These are phyloP conservation scores for Ogataea philodendri DNA, from an alignment of 805 yeast genomes.

Conservation along the genomic window DNA sequence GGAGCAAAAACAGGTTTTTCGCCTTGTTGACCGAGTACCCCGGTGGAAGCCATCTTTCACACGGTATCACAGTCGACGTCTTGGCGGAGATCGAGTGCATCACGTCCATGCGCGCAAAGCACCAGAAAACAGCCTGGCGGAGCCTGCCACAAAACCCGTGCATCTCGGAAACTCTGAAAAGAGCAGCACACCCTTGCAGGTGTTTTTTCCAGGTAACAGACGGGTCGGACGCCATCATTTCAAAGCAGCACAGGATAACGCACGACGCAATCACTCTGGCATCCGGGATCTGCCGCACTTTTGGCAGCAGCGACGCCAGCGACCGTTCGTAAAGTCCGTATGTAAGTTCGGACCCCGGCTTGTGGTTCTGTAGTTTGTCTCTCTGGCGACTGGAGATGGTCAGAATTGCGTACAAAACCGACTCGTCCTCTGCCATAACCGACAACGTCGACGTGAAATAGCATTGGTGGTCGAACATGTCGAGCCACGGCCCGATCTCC, in stretches of 20 bases:
- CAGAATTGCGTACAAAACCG: constrained; percentile 17
- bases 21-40: constrained; percentile 23
- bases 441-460: constrained; percentile 25
- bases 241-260: constrained; percentile 36
- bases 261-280: constrained; percentile 23
- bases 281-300: constrained; percentile 18
- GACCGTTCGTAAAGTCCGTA: constrained; percentile 22
- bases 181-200: constrained; percentile 41
- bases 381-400: constrained; percentile 24
- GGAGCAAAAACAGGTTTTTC: constrained; percentile 23
- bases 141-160: constrained; percentile 38
- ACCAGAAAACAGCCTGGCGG: constrained; percentile 42
- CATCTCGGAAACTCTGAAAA: constrained; percentile 37
- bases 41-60: constrained; percentile 37
- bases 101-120: constrained; percentile 44
- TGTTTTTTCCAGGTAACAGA: constrained; percentile 39
- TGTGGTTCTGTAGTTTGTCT: constrained; percentile 14
- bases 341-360: constrained; percentile 17
- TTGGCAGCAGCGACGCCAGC: constrained; percentile 23
- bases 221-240: constrained; percentile 42
- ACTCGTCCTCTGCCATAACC: constrained; percentile 18
- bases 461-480: constrained; percentile 27
- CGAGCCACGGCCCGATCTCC: constrained; percentile 26
- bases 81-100: constrained; percentile 41
- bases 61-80: constrained; percentile 36